These are phyloP conservation scores for Pichia occidentalis DNA, from an alignment of 805 yeast species.

Conservation along the genomic window DNA sequence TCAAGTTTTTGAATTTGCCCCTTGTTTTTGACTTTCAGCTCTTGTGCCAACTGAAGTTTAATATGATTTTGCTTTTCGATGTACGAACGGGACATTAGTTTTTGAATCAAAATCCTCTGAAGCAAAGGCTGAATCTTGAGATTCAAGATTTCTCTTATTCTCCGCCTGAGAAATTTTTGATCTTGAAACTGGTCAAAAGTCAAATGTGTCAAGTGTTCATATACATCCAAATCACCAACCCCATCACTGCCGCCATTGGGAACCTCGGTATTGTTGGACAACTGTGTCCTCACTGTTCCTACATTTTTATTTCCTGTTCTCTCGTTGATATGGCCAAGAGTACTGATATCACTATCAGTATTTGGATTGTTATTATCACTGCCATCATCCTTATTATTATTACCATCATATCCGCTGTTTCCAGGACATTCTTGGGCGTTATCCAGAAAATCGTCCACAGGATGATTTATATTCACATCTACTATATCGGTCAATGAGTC, in stretches of 20 bases:
- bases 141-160: constrained; percentile 43
- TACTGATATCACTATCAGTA: no score
- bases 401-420: background rate
- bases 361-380: no score
- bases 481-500: constrained; percentile 35
- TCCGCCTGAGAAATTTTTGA: constrained; percentile 35
- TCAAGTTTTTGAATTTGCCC: no score
- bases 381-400: constrained; percentile 7
- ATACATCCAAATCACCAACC: constrained; percentile 3
- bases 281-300: no score
- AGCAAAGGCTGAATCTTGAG: constrained; percentile 35
- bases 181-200: constrained; percentile 31
- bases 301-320: no score
- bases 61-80: constrained; percentile 36
- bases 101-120: constrained; percentile 49
- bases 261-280: no score
- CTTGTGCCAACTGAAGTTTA: constrained; percentile 2
- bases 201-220: constrained; percentile 26
- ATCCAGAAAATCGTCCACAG: constrained; percentile 39
- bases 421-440: constrained; percentile 16
- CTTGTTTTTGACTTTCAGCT: background rate
- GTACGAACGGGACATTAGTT: constrained; percentile 64
- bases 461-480: constrained; percentile 41
- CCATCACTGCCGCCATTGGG: background rate
- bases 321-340: no score